Percentiles rank a stretch among this genome's conserved stretches.
Conservation (phyloP, 2,329 filamentous ascomycete genomes). For the Cryphonectria naterciae region DNA sequence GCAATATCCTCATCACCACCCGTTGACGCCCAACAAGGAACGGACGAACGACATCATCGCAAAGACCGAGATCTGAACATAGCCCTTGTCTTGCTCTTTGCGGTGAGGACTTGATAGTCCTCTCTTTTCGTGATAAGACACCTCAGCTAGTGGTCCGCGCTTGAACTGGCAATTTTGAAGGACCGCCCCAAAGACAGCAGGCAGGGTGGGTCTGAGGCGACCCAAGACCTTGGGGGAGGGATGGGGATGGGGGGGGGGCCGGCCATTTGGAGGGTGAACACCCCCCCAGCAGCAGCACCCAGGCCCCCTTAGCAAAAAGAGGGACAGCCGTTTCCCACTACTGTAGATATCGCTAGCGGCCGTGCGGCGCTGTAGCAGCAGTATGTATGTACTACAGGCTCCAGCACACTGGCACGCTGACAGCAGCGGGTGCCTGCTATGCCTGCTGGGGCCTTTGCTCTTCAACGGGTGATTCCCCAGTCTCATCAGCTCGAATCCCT, state of each 20-base stretch:
- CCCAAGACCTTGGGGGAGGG: not conserved
- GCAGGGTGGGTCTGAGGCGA: not conserved
- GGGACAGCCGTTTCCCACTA: not conserved
- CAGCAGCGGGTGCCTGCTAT: slow-evolving; percentile 1
- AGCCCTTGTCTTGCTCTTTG: not conserved
- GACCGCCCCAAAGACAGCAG: not conserved
- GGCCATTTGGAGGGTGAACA: not conserved
- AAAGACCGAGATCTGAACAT: not conserved
- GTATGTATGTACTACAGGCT: slow-evolving; percentile 3
- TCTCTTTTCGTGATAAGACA: not conserved
- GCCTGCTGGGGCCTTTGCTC: not conserved
- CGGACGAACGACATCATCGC: not conserved
- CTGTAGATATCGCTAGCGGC: slow-evolving; percentile 9
- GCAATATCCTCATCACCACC: not conserved
- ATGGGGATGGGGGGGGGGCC: not conserved
- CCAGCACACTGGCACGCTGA: slow-evolving; percentile 1
- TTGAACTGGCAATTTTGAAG: slow-evolving; percentile 2
- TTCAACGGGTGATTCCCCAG: slow-evolving; percentile 9
- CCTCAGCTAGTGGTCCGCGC: not conserved
- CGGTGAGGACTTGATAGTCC: not conserved
- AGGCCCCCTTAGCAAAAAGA: not conserved
- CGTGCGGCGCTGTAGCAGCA: not conserved
- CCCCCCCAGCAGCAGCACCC: not conserved
- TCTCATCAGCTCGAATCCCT: slow-evolving; percentile 11
- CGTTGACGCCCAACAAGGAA: slow-evolving; percentile 10